A percentile compares a stretch with the other conserved stretches of the same genome.
Conservation (phyloP, 495 filamentous ascomycete species). For the Aspergillus ostianus region DNA sequence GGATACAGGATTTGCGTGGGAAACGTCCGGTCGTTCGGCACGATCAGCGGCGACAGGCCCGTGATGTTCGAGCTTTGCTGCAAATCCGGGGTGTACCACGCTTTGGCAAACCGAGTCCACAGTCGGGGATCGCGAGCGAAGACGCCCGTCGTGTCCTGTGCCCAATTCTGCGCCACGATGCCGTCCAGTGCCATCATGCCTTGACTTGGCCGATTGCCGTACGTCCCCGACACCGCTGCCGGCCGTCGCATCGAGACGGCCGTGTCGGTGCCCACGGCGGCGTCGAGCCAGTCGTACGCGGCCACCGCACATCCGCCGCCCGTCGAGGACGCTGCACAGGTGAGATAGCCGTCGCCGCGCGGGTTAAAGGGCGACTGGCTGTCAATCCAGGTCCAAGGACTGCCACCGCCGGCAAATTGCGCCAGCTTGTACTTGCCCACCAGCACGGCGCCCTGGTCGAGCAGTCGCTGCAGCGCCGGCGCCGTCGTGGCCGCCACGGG, state of each 20-base stretch:
- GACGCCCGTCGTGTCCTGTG: constrained; percentile 47
- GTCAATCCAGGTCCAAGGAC: constrained; percentile 52
- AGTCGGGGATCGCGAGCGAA: constrained; percentile 15
- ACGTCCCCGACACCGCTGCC: constrained; percentile 45
- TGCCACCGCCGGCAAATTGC: constrained; percentile 59
- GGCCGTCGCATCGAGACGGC: constrained; percentile 50
- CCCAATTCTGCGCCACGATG: constrained; percentile 44
- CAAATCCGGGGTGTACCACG: constrained; percentile 11
- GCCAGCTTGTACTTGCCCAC: constrained; percentile 60
- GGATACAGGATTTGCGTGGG: constrained; percentile 7
- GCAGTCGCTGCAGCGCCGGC: constrained; percentile 49
- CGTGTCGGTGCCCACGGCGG: constrained; percentile 49
- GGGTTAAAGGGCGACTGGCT: constrained; percentile 56
- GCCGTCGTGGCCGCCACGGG: constrained; percentile 44
- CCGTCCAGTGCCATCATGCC: constrained; percentile 42
- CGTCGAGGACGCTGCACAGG: constrained; percentile 43
- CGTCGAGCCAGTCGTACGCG: constrained; percentile 57
- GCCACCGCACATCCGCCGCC: constrained; percentile 48
- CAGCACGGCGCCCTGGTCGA: constrained; percentile 58
- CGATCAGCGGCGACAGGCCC: constrained; percentile 1
- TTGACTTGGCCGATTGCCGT: constrained; percentile 50
- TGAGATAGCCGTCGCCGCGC: constrained; percentile 56
- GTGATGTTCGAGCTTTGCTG: constrained; percentile 6
- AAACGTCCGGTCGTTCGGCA: constrained; percentile 8
- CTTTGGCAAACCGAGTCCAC: constrained; percentile 9